Percentiles rank a stretch among this genome's conserved stretches.
These are phyloP conservation scores for Falciphora oryzae DNA, from an alignment of 2,329 filamentous ascomycete species.

Conservation along the genomic window DNA sequence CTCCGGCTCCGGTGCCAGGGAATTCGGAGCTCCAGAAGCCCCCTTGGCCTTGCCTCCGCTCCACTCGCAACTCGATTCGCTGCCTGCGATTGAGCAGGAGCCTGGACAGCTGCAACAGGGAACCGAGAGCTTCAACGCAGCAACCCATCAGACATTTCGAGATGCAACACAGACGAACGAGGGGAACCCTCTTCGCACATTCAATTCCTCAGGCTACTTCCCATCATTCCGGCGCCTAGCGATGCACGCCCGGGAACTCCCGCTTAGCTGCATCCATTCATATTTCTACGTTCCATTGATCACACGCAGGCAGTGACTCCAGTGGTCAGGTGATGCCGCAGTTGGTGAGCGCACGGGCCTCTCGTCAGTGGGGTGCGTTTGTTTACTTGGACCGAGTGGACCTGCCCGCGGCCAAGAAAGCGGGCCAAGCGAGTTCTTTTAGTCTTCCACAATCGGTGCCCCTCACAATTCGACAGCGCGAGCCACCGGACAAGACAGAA, in stretches of 20 bases:
- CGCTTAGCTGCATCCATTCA: not conserved
- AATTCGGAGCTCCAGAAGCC: not conserved
- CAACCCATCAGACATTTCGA: not conserved
- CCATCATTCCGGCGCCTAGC: not conserved
- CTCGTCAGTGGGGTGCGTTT: not conserved
- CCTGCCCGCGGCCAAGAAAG: not conserved
- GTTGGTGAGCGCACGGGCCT: not conserved
- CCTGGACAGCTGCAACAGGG: not conserved
- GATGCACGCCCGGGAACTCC: not conserved
- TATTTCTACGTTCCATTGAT: not conserved
- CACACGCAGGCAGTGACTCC: not conserved
- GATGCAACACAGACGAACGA: not conserved
- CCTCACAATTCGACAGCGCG: not conserved
- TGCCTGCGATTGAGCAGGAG: not conserved
- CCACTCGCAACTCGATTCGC: not conserved
- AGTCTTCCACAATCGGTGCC: not conserved
- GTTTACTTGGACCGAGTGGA: slow-evolving; percentile 1
- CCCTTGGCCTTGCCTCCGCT: not conserved
- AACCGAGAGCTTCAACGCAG: not conserved
- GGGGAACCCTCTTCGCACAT: too few relatives aligned
- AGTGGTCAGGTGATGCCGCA: not conserved
- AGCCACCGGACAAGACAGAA: slow-evolving; percentile 1
- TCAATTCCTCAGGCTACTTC: not conserved
- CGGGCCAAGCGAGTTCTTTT: not conserved
- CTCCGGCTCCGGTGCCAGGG: not conserved